Conservation (phyloP, 1,284 basidiomycete species). For the Thelephora terrestris region DNA sequence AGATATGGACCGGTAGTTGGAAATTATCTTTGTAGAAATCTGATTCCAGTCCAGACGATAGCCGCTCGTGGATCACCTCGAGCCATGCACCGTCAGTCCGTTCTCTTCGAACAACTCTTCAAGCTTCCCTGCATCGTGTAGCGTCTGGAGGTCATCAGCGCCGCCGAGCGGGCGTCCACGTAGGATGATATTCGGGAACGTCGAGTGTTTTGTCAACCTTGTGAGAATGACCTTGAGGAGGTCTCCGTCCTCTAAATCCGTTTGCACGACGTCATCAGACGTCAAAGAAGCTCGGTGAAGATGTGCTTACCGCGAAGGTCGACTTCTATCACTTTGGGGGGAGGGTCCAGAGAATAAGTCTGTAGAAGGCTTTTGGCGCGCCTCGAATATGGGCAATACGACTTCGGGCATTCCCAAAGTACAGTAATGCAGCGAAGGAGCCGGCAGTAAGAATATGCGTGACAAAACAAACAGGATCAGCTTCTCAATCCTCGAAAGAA, state of each 20-base stretch:
- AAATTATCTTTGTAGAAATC: no score
- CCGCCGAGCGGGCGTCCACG: slow-evolving; percentile 63
- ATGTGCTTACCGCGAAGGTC: slow-evolving; percentile 51
- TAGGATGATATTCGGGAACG: slow-evolving; percentile 70
- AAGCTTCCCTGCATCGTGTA: slow-evolving; percentile 40
- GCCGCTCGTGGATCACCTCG: not conserved
- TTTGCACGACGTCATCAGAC: slow-evolving; percentile 1
- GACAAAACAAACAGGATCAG: not conserved
- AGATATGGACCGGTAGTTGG: no score
- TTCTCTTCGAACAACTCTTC: slow-evolving; percentile 32
- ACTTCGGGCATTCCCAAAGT: slow-evolving; percentile 8
- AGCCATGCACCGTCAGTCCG: slow-evolving; percentile 25
- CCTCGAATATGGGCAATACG: slow-evolving; percentile 37
- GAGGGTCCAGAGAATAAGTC: slow-evolving; percentile 54
- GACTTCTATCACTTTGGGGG: slow-evolving; percentile 66
- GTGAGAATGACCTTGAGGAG: slow-evolving; percentile 56
- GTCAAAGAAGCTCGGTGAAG: slow-evolving; percentile 2
- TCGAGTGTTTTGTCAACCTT: slow-evolving; percentile 54
- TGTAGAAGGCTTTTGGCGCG: slow-evolving; percentile 61
- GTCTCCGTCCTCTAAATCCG: slow-evolving; percentile 41
- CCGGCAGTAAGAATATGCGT: slow-evolving; percentile 21
- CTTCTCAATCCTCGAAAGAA: not conserved
- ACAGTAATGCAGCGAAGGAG: no score
- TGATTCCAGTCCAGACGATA: not conserved
- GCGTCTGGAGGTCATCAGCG: slow-evolving; percentile 46